Conservation (phyloP, 1,139 yeast genomes). For the Debaryomycetaceae sp. region DNA sequence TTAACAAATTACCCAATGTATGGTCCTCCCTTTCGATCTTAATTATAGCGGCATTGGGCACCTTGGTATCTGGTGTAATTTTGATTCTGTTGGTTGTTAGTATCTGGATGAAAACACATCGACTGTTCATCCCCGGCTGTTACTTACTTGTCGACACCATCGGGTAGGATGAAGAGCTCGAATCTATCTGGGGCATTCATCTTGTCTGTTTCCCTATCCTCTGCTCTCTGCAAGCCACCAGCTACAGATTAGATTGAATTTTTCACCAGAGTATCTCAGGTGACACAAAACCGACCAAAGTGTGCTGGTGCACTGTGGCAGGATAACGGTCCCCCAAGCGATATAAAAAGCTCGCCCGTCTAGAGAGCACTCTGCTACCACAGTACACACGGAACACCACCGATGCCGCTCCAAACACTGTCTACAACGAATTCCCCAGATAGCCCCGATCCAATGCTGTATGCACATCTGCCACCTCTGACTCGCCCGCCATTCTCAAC, state of each 20-base stretch:
- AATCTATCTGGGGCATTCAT: slow-evolving; percentile 99
- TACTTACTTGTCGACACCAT: slow-evolving; percentile 82
- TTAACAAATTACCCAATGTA: slow-evolving; percentile 84
- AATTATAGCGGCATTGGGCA: slow-evolving; percentile 90
- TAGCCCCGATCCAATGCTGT: too few relatives aligned
- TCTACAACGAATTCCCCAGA: too few relatives aligned
- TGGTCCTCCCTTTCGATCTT: slow-evolving; percentile 97
- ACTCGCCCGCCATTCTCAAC: too few relatives aligned
- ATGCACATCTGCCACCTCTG: too few relatives aligned
- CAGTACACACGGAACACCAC: background rate
- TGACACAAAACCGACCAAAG: background rate
- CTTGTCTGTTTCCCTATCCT: slow-evolving; percentile 1
- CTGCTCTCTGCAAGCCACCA: background rate
- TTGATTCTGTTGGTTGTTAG: slow-evolving; percentile 47
- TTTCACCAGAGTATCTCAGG: background rate
- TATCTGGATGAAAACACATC: background rate
- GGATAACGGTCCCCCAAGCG: background rate
- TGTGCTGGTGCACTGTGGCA: background rate
- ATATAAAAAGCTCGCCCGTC: too few relatives aligned
- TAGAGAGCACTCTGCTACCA: too few relatives aligned
- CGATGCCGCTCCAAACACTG: too few relatives aligned
- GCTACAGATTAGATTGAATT: background rate
- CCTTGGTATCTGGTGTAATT: slow-evolving; percentile 89
- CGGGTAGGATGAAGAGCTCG: slow-evolving; percentile 94
- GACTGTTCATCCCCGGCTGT: background rate